phyloP scores from a whole-genome alignment of 139 green algal species.

The Chlorella sp. region DNA sequence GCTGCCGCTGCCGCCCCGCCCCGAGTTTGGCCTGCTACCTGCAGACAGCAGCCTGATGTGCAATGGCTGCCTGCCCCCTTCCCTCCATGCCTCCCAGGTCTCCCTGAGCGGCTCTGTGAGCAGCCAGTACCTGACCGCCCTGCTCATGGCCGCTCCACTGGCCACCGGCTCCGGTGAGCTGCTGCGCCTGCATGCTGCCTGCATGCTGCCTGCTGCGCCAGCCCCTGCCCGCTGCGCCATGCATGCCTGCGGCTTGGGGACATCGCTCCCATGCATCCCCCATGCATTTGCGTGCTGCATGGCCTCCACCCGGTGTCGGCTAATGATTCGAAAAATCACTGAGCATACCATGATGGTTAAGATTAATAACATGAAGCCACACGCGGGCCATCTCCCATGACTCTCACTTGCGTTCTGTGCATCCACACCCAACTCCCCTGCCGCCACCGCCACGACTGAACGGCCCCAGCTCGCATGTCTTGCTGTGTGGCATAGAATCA shows the following conservation, averaged over 20 bases:
- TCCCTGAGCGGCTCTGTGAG: constrained; percentile 78
- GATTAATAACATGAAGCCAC: constrained; percentile 42
- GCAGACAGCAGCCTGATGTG: too few relatives aligned
- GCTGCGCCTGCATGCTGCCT: neutral
- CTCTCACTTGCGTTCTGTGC: neutral
- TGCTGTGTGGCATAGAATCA: too few relatives aligned
- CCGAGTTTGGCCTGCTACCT: too few relatives aligned
- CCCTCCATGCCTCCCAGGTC: constrained; percentile 60
- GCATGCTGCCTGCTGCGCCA: neutral
- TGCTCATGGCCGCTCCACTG: constrained; percentile 97
- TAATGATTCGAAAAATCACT: constrained; percentile 34
- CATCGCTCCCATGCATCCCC: neutral
- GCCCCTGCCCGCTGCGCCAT: too few relatives aligned
- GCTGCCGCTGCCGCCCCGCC: neutral
- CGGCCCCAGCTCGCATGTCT: too few relatives aligned
- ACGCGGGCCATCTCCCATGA: neutral
- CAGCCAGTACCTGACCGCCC: constrained; percentile 97
- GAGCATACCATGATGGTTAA: constrained; percentile 27
- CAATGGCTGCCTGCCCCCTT: neutral
- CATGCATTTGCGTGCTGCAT: too few relatives aligned
- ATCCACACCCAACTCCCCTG: too few relatives aligned
- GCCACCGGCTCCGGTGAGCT: constrained; percentile 58
- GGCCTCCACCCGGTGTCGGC: neutral
- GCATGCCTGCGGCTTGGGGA: neutral
- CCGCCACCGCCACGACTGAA: too few relatives aligned